Percentiles rank a stretch among this genome's conserved stretches.
Conservation (phyloP, 2,329 filamentous ascomycete species). For the Alternaria viburni region DNA sequence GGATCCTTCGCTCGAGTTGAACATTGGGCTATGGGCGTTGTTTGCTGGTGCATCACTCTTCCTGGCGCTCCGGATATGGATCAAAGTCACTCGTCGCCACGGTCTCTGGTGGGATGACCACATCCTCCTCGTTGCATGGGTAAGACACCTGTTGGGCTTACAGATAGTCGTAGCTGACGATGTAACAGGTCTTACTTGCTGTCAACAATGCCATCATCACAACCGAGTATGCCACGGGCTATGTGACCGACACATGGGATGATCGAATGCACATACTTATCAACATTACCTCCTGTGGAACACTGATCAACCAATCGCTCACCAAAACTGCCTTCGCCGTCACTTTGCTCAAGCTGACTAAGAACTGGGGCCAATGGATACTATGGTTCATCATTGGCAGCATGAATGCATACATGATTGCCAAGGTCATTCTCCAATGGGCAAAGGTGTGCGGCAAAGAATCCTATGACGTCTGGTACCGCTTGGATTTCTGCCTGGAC, state of each 20-base stretch:
- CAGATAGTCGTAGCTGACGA: constrained; percentile 8
- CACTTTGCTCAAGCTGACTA: constrained; percentile 53
- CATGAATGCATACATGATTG: constrained; percentile 58
- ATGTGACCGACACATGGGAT: constrained; percentile 57
- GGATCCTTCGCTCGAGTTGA: constrained; percentile 45
- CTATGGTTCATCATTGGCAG: constrained; percentile 59
- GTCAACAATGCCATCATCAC: constrained; percentile 56
- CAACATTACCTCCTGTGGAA: constrained; percentile 51
- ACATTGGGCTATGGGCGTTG: constrained; percentile 49
- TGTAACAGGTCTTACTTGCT: constrained; percentile 50
- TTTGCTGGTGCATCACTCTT: constrained; percentile 47
- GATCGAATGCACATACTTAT: constrained; percentile 62
- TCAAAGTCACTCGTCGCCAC: constrained; percentile 47
- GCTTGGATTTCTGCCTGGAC: constrained; percentile 55
- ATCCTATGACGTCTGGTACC: constrained; percentile 56
- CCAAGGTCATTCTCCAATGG: constrained; percentile 59
- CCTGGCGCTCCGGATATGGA: constrained; percentile 45
- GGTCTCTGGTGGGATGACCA: constrained; percentile 52
- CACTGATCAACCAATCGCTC: constrained; percentile 46
- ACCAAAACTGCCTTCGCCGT: constrained; percentile 51
- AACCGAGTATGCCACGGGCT: constrained; percentile 57
- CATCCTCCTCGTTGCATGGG: constrained; percentile 47
- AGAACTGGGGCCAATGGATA: constrained; percentile 52
- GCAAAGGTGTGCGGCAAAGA: constrained; percentile 53
- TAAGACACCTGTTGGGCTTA: constrained; percentile 20